A percentile compares a stretch with the other conserved stretches of the same genome.
Conservation (phyloP, 768 basidiomycete species). For the Kwoniella dendrophila region DNA sequence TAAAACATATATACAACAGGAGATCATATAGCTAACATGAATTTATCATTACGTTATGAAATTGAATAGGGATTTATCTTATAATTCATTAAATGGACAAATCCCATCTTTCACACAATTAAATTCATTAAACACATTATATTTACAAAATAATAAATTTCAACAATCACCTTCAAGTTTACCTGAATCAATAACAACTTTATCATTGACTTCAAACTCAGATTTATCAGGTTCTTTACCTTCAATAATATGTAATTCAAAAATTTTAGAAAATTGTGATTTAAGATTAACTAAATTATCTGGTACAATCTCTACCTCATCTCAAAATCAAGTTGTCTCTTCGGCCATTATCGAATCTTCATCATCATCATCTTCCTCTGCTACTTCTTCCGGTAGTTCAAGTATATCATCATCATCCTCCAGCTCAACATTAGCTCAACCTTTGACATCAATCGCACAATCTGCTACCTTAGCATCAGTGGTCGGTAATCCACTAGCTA, state of each 20-base stretch:
- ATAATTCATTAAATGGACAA: slow-evolving; percentile 46
- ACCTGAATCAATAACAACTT: slow-evolving; percentile 41
- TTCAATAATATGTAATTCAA: slow-evolving; percentile 32
- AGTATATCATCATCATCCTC: not conserved
- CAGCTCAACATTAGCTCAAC: not conserved
- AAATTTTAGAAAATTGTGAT: slow-evolving; percentile 47
- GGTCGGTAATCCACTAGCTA: not conserved
- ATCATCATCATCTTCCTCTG: not conserved
- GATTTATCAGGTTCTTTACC: slow-evolving; percentile 47
- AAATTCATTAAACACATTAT: slow-evolving; percentile 44
- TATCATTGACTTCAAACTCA: slow-evolving; percentile 51
- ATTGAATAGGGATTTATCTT: slow-evolving; percentile 52
- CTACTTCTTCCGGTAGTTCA: slow-evolving; percentile 2
- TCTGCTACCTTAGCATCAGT: not conserved
- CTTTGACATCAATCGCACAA: not conserved
- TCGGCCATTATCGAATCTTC: no score
- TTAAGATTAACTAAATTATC: slow-evolving; percentile 41
- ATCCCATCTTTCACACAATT: slow-evolving; percentile 42
- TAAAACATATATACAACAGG: no score
- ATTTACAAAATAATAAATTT: slow-evolving; percentile 50
- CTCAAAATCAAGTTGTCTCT: no score
- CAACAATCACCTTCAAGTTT: slow-evolving; percentile 43
- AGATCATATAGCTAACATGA: no score
- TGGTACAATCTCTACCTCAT: not conserved
- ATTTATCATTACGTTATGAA: not conserved